A percentile compares a stretch with the other conserved stretches of the same genome.
These are phyloP conservation scores for Fusarium cicatricum DNA, from an alignment of 2,329 filamentous ascomycete species.

Conservation along the genomic window DNA sequence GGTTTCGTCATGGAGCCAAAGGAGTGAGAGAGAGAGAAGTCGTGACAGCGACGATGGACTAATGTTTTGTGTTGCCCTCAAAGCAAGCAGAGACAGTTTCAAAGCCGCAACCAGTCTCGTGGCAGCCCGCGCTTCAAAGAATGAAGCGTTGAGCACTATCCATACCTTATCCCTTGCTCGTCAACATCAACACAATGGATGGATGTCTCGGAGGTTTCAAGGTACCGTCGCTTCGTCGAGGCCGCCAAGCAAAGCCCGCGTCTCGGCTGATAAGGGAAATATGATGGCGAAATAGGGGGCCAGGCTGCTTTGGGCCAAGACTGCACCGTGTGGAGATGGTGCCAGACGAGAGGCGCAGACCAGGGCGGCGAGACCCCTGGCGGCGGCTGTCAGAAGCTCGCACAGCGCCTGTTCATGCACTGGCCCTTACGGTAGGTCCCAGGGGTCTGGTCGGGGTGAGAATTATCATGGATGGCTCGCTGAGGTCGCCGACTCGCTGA, in stretches of 20 bases:
- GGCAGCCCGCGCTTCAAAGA: background rate
- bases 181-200: too few species aligned
- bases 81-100: background rate
- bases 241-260: background rate
- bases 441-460: slow-evolving; percentile 24
- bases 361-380: slow-evolving; percentile 20
- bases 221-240: background rate
- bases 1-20: slow-evolving; percentile 5
- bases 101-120: background rate
- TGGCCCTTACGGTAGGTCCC: slow-evolving; percentile 13
- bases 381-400: slow-evolving; percentile 16
- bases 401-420: slow-evolving; percentile 25
- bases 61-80: too few species aligned
- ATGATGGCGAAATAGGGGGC: too few species aligned
- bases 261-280: slow-evolving; percentile 23
- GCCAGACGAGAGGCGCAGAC: slow-evolving; percentile 32
- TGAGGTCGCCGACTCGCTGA: slow-evolving; percentile 3
- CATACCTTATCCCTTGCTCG: too few species aligned
- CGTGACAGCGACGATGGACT: background rate
- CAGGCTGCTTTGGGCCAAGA: slow-evolving; percentile 7
- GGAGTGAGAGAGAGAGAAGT: background rate
- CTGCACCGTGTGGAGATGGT: too few species aligned
- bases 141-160: background rate
- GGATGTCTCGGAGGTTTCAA: too few species aligned
- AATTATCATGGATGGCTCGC: background rate